A percentile compares a stretch with the other conserved stretches of the same genome.
Conservation (phyloP, 2,329 filamentous ascomycete species). For the Neofusicoccum umdonicola region DNA sequence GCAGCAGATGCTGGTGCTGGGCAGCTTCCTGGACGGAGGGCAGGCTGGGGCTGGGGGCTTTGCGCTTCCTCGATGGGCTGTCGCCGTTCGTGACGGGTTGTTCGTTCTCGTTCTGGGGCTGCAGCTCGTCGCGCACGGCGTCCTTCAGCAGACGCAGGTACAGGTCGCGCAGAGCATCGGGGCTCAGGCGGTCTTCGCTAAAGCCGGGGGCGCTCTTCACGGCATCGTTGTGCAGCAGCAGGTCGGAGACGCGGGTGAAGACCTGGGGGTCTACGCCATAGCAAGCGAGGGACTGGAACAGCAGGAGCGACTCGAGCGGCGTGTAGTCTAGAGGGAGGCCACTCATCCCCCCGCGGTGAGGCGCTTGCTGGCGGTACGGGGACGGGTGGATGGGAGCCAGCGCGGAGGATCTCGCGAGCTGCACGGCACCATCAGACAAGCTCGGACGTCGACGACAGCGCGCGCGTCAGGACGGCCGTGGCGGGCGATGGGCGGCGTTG, state of each 20-base stretch:
- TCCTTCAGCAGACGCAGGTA: slow-evolving; percentile 76
- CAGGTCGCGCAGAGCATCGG: slow-evolving; percentile 74
- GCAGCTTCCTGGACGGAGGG: slow-evolving; percentile 66
- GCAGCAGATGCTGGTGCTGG: slow-evolving; percentile 66
- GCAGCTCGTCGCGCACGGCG: slow-evolving; percentile 60
- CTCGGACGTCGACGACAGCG: slow-evolving; percentile 2
- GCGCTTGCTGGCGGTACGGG: slow-evolving; percentile 20
- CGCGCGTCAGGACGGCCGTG: neutral
- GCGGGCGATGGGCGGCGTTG: neutral
- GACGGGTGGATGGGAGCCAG: slow-evolving; percentile 38
- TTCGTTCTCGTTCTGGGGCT: slow-evolving; percentile 37
- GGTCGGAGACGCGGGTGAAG: slow-evolving; percentile 71
- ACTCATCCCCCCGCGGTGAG: slow-evolving; percentile 50
- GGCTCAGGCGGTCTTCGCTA: slow-evolving; percentile 70
- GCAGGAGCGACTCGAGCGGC: slow-evolving; percentile 78
- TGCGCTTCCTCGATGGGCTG: slow-evolving; percentile 64
- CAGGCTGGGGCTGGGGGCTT: slow-evolving; percentile 63
- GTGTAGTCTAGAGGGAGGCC: slow-evolving; percentile 67
- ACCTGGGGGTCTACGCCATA: slow-evolving; percentile 64
- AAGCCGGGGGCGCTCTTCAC: slow-evolving; percentile 69
- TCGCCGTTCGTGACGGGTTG: slow-evolving; percentile 37
- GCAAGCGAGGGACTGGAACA: slow-evolving; percentile 75
- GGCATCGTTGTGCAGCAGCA: slow-evolving; percentile 70
- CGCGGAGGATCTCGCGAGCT: slow-evolving; percentile 26
- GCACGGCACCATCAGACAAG: slow-evolving; percentile 21